Percentiles rank a stretch among this genome's conserved stretches.
phyloP scores from a whole-genome alignment of 495 filamentous ascomycete species.

The Neurospora sp. region DNA sequence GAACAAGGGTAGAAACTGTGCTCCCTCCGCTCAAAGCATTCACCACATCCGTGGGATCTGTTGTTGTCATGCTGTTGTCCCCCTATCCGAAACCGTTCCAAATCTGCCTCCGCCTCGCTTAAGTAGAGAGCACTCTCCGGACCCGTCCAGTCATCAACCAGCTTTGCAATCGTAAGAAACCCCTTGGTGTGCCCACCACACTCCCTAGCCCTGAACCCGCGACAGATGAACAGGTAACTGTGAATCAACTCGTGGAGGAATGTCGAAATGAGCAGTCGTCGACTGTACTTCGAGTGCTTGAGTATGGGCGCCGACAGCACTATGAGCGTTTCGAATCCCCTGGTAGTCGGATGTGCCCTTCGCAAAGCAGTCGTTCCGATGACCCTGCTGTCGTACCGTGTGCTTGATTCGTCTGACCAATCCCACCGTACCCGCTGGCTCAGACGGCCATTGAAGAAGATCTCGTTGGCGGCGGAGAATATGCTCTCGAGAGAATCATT shows the following conservation, averaged over 20 bases:
- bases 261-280: constrained; percentile 43
- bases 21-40: neutral
- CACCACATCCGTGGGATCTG: neutral
- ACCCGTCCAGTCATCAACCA: constrained; percentile 46
- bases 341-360: constrained; percentile 17
- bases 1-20: constrained; percentile 15
- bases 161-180: constrained; percentile 37
- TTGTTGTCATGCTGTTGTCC: neutral
- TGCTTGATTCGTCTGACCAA: constrained; percentile 30
- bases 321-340: constrained; percentile 45
- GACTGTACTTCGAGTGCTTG: constrained; percentile 32
- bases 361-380: constrained; percentile 47
- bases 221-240: constrained; percentile 45
- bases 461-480: constrained; percentile 40
- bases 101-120: constrained; percentile 42
- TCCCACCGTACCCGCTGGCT: constrained; percentile 42
- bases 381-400: constrained; percentile 29
- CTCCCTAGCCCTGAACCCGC: constrained; percentile 37
- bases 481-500: constrained; percentile 38
- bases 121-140: constrained; percentile 33
- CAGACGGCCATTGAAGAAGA: constrained; percentile 44
- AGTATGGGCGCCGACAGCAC: constrained; percentile 43
- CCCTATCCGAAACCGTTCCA: constrained; percentile 30
- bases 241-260: constrained; percentile 51
- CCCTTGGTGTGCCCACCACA: constrained; percentile 44